Percentiles rank a stretch among this genome's conserved stretches.
phyloP scores from a whole-genome alignment of 257 asterid genomes.

The Solanum clarkiae region DNA sequence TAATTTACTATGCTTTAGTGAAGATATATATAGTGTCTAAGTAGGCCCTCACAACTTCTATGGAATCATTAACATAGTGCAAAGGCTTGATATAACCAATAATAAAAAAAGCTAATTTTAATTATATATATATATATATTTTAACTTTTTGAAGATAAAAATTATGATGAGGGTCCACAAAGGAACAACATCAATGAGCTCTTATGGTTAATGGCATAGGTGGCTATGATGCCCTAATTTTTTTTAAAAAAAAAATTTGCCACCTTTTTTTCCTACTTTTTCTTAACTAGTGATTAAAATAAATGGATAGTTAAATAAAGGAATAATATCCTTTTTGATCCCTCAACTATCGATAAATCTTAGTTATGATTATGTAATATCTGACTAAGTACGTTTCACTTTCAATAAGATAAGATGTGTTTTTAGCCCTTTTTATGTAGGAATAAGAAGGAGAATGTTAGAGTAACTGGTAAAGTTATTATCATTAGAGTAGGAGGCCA shows the following conservation, averaged over 20 bases:
- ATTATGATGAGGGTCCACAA: conserved; percentile 8
- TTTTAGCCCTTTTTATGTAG: no score
- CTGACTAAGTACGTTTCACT: no score
- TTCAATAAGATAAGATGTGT: no score
- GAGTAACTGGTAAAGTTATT: no score
- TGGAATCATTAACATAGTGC: conserved; percentile 11
- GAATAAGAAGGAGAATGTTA: no score
- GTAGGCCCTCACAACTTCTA: not conserved
- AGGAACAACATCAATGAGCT: conserved; percentile 10
- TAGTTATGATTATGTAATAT: no score
- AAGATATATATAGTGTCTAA: not conserved
- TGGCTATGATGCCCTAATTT: conserved; percentile 22
- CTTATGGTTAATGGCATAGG: conserved; percentile 15
- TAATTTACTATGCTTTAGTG: not conserved
- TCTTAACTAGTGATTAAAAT: not conserved
- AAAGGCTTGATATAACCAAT: not conserved
- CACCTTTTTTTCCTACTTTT: conserved; percentile 7
- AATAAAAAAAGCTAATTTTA: not conserved
- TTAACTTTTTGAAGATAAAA: not conserved
- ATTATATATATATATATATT: not conserved
- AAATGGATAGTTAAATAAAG: not conserved
- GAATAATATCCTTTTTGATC: not conserved
- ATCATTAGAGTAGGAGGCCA: no score
- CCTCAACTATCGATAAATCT: no score
- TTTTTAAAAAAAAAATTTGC: not conserved